These are phyloP conservation scores for Xylaria nigripes DNA, from an alignment of 495 filamentous ascomycete genomes.

Conservation along the genomic window DNA sequence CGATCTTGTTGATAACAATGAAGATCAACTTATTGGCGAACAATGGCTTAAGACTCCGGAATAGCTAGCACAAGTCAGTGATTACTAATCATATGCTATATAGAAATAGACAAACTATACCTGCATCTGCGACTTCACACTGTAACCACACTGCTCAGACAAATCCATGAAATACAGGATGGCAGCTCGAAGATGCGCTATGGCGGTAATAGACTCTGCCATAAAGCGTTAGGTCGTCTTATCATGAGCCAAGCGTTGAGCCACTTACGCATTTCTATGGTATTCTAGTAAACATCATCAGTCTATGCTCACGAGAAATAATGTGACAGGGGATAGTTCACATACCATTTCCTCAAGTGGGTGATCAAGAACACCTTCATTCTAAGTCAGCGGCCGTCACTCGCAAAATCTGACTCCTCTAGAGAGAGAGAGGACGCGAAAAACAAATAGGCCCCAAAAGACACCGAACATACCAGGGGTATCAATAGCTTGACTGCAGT, in stretches of 20 bases:
- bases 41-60: slow-evolving; percentile 89
- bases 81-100: slow-evolving; percentile 7
- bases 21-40: slow-evolving; percentile 97
- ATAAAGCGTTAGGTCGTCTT: not conserved
- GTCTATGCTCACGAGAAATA: not conserved
- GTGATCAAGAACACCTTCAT: slow-evolving; percentile 81
- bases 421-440: not conserved
- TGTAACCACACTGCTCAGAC: slow-evolving; percentile 95
- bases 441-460: not conserved
- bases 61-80: slow-evolving; percentile 46
- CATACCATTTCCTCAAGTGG: slow-evolving; percentile 86
- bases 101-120: not conserved
- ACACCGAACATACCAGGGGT: slow-evolving; percentile 7
- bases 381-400: slow-evolving; percentile 4
- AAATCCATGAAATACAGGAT: slow-evolving; percentile 98
- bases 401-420: not conserved
- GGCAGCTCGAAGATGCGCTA: slow-evolving; percentile 88
- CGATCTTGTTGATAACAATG: slow-evolving; percentile 96
- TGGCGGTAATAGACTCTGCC: slow-evolving; percentile 72
- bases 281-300: slow-evolving; percentile 47
- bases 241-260: slow-evolving; percentile 20
- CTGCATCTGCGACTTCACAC: slow-evolving; percentile 74
- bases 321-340: not conserved
- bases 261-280: slow-evolving; percentile 80
- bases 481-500: slow-evolving; percentile 11